Percentiles rank a stretch among this genome's conserved stretches.
These are phyloP conservation scores for Trichophyton mentagrophytes DNA, from an alignment of 2,329 filamentous ascomycete species.

Conservation along the genomic window DNA sequence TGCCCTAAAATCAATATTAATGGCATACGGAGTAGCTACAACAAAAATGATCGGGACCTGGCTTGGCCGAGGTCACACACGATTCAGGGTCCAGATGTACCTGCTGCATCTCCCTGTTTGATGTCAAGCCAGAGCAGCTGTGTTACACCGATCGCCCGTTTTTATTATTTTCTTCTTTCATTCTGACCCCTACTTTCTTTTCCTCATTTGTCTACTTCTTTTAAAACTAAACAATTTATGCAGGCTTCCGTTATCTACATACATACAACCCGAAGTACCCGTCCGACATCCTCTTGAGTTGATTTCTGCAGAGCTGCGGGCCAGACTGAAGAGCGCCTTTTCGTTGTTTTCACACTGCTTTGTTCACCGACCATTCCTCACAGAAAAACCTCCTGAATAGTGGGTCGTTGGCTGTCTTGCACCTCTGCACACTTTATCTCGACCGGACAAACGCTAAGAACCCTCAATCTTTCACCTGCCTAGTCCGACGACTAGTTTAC, in stretches of 20 bases:
- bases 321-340: neutral
- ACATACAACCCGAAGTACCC: neutral
- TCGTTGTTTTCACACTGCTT: neutral
- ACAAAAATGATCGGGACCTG: neutral
- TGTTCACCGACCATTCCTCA: conserved; percentile 4
- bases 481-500: neutral
- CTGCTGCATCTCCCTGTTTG: neutral
- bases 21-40: neutral
- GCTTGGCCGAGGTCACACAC: neutral
- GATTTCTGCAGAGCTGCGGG: conserved; percentile 1
- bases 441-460: neutral
- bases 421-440: neutral
- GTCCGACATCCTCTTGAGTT: neutral
- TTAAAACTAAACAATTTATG: neutral
- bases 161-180: neutral
- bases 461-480: neutral
- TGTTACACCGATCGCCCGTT: neutral
- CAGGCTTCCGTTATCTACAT: neutral
- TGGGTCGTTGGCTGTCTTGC: neutral
- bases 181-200: neutral
- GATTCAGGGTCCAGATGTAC: neutral
- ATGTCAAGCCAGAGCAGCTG: neutral
- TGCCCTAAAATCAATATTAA: neutral
- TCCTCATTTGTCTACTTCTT: neutral
- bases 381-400: neutral